Base-by-base conservation (phyloP, 116 monocot species). In the Dioscorea cayenensis region DNA sequence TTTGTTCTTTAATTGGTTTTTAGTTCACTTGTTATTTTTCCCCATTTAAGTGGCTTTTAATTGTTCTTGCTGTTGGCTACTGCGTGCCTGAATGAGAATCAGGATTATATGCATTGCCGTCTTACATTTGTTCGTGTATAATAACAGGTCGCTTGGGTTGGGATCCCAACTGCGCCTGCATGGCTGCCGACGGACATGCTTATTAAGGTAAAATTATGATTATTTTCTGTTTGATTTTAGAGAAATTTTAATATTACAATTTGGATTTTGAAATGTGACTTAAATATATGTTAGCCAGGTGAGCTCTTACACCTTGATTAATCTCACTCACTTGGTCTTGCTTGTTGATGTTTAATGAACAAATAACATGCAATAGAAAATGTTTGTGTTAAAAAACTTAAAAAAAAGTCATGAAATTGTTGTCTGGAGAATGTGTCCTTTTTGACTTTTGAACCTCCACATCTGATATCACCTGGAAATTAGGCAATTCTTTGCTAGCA, bases 131-230 rank as follows among this genome's bases (percentile, higher is more conserved):
- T 28, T 51, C 8, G 1, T 67, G 7, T 73, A 23, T 27, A 43
- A 20, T 63, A 21, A 36, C 77, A 95, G 95, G 84, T 95, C 77
- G 95, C 95, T 61, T 95, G 95, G 91, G 91, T 95, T 50, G 95
- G 95, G 76, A 91, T 95, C 29, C 95, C 95, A 2, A 95, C 95
- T 21, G 82, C 95, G 38, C 91, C 95, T 55, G 95, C 95, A 69
- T 95, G 95, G 95, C 77, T 95, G n/a, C 91, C 95, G 12, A 89
- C 91, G 14, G 80, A 86, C 60, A 95, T 95, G 91, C 95, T 95
- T 65, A 86, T 91, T 66, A 91, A 91, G 89, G 95, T 95, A 80
- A 20, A 51, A 55, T 55, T 55, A 5, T 69, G 17, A 14, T 11
- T 21, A 20, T 23, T 14, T 32, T 22, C 22, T 35, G 43, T 21